A percentile compares a stretch with the other conserved stretches of the same genome.
Evolutionary conservation across 2,329 filamentous ascomycete genomes (phyloP).

Genomic region (Pyrenochaeta sp.): DNA sequence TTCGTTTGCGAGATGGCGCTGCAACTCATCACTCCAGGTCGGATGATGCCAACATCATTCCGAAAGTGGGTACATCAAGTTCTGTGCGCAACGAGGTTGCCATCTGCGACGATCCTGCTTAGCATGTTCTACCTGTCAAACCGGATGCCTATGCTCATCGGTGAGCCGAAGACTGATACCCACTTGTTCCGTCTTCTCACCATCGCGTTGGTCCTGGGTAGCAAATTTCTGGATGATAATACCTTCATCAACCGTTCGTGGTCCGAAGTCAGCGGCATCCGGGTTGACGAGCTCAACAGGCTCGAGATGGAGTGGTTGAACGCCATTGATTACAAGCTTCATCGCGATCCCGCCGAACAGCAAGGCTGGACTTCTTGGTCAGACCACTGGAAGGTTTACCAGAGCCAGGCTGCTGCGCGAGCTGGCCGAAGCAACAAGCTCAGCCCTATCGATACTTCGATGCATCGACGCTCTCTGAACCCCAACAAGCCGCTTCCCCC

Average conservation of each 20-base stretch:
- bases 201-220: conserved; percentile 83
- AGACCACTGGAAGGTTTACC: conserved; percentile 71
- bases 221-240: conserved; percentile 96
- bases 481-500: conserved; percentile 56
- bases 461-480: conserved; percentile 60
- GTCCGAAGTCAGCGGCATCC: conserved; percentile 93
- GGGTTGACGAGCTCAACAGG: conserved; percentile 81
- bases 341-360: conserved; percentile 81
- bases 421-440: conserved; percentile 55
- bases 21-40: conserved; percentile 71
- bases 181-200: conserved; percentile 90
- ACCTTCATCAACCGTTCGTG: conserved; percentile 97
- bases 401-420: conserved; percentile 58
- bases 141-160: conserved; percentile 78
- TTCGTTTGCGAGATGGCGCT: conserved; percentile 91
- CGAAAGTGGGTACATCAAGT: conserved; percentile 93
- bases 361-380: conserved; percentile 75
- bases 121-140: conserved; percentile 90
- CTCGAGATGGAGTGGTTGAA: conserved; percentile 89
- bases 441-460: conserved; percentile 71
- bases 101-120: conserved; percentile 88
- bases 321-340: conserved; percentile 83
- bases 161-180: conserved; percentile 61
- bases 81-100: conserved; percentile 86
- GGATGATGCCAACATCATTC: conserved; percentile 74